phyloP scores from a whole-genome alignment of 1,284 basidiomycete genomes.

The Moesziomyces sp. region DNA sequence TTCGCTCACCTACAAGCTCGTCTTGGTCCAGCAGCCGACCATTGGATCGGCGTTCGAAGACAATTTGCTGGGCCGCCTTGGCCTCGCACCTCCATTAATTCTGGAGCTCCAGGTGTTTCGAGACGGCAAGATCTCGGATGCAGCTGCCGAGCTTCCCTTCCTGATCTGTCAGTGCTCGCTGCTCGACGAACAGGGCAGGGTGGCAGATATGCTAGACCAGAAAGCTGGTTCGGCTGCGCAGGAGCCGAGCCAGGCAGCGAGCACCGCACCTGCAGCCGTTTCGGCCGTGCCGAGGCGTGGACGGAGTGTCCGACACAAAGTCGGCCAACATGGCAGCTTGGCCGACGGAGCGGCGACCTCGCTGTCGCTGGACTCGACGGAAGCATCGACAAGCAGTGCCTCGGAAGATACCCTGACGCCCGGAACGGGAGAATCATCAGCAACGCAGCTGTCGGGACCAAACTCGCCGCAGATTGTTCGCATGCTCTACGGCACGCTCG shows the following conservation, averaged over 20 bases:
- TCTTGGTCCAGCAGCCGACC: conserved; percentile 45
- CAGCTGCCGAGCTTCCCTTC: conserved; percentile 39
- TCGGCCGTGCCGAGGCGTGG: conserved; percentile 4
- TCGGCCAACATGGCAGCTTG: conserved; percentile 12
- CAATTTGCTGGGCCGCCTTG: conserved; percentile 48
- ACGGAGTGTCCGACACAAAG: conserved; percentile 19
- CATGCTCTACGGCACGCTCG: conserved; percentile 57
- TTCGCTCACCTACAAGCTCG: conserved; percentile 23
- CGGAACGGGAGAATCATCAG: background rate
- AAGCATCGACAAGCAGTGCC: background rate
- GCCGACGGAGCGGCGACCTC: background rate
- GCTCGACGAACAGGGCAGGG: conserved; percentile 25
- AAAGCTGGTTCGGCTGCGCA: background rate
- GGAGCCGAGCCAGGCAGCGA: background rate
- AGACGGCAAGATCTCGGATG: conserved; percentile 17
- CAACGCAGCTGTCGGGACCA: background rate
- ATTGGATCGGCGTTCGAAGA: conserved; percentile 51
- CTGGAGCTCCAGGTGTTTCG: conserved; percentile 38
- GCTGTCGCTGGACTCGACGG: conserved; percentile 6
- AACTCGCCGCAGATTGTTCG: conserved; percentile 10
- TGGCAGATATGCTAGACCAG: conserved; percentile 39
- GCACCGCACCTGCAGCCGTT: background rate
- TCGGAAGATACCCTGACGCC: conserved; percentile 4
- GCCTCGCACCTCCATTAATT: conserved; percentile 52
- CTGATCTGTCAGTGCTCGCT: conserved; percentile 54